Evolutionary conservation across 805 yeast species (phyloP).

Genomic region (Nakazawaea peltata): DNA sequence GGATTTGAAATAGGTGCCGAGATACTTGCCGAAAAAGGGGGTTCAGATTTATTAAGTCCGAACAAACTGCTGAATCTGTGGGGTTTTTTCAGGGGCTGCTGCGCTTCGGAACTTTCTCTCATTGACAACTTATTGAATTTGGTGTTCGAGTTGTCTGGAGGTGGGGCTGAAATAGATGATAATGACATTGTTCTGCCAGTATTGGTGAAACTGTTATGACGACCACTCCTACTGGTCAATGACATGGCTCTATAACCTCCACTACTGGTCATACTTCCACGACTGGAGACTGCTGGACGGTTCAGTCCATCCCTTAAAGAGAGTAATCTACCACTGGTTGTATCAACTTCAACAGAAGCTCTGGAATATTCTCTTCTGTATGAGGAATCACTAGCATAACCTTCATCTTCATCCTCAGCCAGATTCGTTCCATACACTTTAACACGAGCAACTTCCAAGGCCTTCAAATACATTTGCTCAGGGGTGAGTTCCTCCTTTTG

Average conservation of each 20-base stretch:
- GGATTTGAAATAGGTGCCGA: too few relatives aligned
- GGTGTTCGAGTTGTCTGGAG: not conserved
- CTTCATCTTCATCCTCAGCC: slow-evolving; percentile 5
- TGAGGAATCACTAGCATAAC: slow-evolving; percentile 9
- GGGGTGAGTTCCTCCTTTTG: slow-evolving; percentile 22
- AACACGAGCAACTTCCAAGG: slow-evolving; percentile 46
- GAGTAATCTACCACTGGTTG: not conserved
- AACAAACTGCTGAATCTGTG: too few relatives aligned
- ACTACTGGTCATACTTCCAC: too few relatives aligned
- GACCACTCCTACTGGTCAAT: slow-evolving; percentile 15
- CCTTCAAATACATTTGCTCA: slow-evolving; percentile 47
- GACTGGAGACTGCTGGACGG: too few relatives aligned
- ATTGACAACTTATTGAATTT: slow-evolving; percentile 1
- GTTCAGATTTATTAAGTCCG: too few relatives aligned
- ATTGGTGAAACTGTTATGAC: too few relatives aligned
- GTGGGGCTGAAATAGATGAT: not conserved
- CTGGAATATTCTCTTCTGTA: slow-evolving; percentile 5
- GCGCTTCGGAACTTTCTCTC: slow-evolving; percentile 8
- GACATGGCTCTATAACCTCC: slow-evolving; percentile 11
- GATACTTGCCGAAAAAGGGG: too few relatives aligned
- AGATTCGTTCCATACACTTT: slow-evolving; percentile 43
- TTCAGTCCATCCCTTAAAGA: not conserved
- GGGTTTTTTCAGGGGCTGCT: too few relatives aligned
- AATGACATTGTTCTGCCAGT: not conserved
- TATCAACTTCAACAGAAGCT: not conserved